A percentile compares a stretch with the other conserved stretches of the same genome.
phyloP scores from a whole-genome alignment of 495 filamentous ascomycete genomes.

The Clohesyomyces aquaticus region DNA sequence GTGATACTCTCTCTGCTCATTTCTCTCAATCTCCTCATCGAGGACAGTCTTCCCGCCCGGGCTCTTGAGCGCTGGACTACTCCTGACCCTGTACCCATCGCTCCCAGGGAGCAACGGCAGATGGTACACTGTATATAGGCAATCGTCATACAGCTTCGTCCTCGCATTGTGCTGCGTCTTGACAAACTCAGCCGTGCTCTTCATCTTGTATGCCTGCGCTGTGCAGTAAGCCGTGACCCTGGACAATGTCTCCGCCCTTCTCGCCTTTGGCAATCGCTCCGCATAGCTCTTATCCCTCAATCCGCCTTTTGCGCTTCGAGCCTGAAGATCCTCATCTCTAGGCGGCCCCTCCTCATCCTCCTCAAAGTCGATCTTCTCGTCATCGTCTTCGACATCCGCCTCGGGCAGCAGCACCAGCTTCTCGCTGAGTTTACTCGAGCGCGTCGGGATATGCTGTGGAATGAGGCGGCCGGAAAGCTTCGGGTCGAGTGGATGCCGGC shows the following conservation, averaged over 20 bases:
- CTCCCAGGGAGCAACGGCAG: constrained; percentile 80
- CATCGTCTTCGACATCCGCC: constrained; percentile 60
- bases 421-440: constrained; percentile 90
- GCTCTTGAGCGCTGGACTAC: constrained; percentile 87
- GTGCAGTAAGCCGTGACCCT: constrained; percentile 96
- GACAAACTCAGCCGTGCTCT: constrained; percentile 81
- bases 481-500: constrained; percentile 51
- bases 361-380: constrained; percentile 58
- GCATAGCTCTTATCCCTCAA: constrained; percentile 86
- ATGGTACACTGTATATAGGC: constrained; percentile 94
- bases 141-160: constrained; percentile 99
- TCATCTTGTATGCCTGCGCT: constrained; percentile 88
- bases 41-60: constrained; percentile 90
- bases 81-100: constrained; percentile 84
- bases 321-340: constrained; percentile 74
- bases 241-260: constrained; percentile 82
- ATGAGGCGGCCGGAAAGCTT: constrained; percentile 46
- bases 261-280: constrained; percentile 86
- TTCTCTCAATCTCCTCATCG: constrained; percentile 95
- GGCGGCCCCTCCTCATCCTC: constrained; percentile 71
- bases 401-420: constrained; percentile 96
- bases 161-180: constrained; percentile 86
- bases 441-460: constrained; percentile 69
- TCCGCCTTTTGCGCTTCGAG: constrained; percentile 61
- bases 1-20: constrained; percentile 84